Conservation (phyloP, 208 protist genomes). For the Wallacemonas sp. region DNA sequence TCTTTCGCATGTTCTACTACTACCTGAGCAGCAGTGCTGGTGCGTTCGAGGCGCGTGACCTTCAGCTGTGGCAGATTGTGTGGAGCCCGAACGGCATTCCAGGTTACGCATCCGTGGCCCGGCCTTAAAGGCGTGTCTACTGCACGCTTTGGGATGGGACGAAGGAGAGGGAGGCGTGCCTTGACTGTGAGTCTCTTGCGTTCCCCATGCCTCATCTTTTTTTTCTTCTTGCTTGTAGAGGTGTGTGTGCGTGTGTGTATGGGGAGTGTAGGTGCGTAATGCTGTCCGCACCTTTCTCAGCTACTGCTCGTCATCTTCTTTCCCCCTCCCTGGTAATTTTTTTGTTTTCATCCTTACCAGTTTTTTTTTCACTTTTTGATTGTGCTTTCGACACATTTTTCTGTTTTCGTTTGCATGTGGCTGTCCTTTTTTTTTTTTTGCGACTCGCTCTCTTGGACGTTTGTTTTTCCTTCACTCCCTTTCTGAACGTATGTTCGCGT, state of each 20-base stretch:
- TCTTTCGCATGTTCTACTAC: slow-evolving; percentile 74
- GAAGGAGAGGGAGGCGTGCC: no score
- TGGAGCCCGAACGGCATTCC: slow-evolving; percentile 46
- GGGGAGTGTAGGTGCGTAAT: background rate
- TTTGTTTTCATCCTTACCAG: no score
- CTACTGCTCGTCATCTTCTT: background rate
- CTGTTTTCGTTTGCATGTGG: no score
- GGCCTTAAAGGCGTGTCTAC: slow-evolving; percentile 12
- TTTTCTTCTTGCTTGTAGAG: background rate
- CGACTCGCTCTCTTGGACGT: no score
- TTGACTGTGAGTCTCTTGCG: background rate
- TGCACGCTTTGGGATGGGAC: no score
- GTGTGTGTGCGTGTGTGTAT: slow-evolving; percentile 9
- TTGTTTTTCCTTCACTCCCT: no score
- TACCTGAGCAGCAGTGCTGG: slow-evolving; percentile 64
- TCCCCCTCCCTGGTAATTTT: background rate
- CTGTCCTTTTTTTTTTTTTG: no score
- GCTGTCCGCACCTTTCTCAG: background rate
- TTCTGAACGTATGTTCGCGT: no score
- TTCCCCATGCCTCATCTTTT: slow-evolving; percentile 16
- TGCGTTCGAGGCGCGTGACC: slow-evolving; percentile 44
- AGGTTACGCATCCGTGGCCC: slow-evolving; percentile 33
- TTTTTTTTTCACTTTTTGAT: background rate
- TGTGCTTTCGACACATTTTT: no score
- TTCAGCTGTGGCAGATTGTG: slow-evolving; percentile 68